phyloP scores from a whole-genome alignment of 2,329 filamentous ascomycete genomes.

The Apiospora aurea region DNA sequence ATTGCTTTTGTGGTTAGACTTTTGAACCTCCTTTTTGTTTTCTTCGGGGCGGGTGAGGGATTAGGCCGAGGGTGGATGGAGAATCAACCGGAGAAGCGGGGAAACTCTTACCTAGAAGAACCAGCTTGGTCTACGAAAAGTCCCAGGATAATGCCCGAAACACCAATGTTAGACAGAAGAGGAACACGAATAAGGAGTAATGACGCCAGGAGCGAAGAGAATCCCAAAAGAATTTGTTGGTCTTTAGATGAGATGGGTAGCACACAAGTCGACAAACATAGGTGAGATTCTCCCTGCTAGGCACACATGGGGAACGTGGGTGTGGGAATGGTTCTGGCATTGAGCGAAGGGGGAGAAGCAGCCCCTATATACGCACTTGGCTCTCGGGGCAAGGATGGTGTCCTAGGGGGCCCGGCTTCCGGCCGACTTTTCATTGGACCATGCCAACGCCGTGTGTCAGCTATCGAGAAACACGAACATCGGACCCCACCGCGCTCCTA shows the following conservation, averaged over 20 bases:
- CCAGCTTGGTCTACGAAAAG: neutral
- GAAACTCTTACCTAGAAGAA: neutral
- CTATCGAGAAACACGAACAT: neutral
- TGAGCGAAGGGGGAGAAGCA: neutral
- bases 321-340: neutral
- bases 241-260: neutral
- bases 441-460: neutral
- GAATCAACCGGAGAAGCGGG: neutral
- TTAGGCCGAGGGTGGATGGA: neutral
- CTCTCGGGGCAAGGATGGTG: neutral
- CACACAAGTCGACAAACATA: neutral
- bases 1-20: neutral
- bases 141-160: neutral
- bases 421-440: neutral
- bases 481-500: conserved; percentile 4
- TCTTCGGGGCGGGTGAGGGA: too few relatives aligned
- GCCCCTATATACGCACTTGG: neutral
- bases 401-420: neutral
- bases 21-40: neutral
- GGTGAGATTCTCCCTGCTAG: neutral
- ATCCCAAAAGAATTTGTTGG: neutral
- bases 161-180: neutral
- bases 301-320: neutral
- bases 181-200: neutral
- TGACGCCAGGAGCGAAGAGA: neutral